Percentiles rank a stretch among this genome's conserved stretches.
These are phyloP conservation scores for Silybum marianum DNA, from an alignment of 129 eudicot genomes.

Conservation along the genomic window DNA sequence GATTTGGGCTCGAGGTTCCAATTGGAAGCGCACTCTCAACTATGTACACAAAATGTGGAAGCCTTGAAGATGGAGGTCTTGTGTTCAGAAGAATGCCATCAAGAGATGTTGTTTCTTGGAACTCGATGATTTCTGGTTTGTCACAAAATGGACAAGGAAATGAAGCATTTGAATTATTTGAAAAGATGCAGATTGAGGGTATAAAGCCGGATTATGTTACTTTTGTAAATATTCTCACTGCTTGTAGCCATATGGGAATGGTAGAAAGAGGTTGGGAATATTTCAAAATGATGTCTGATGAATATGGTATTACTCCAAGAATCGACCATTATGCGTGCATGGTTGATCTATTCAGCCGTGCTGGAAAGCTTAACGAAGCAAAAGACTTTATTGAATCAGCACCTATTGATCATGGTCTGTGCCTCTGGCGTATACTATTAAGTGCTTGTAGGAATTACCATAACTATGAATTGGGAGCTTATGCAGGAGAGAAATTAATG, in stretches of 20 bases:
- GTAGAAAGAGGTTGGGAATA: conserved; percentile 54
- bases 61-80: conserved; percentile 43
- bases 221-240: conserved; percentile 58
- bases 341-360: conserved; percentile 82
- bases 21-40: conserved; percentile 85
- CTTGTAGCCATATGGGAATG: conserved; percentile 80
- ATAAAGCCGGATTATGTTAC: conserved; percentile 63
- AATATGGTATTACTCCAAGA: conserved; percentile 48
- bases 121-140: conserved; percentile 73
- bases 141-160: conserved; percentile 63
- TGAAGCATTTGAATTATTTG: conserved; percentile 62
- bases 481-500: conserved; percentile 74
- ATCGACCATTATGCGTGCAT: conserved; percentile 72
- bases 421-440: conserved; percentile 67
- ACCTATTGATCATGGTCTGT: conserved; percentile 50
- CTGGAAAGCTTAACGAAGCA: conserved; percentile 63
- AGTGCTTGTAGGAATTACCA: conserved; percentile 68
- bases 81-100: conserved; percentile 55
- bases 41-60: conserved; percentile 80
- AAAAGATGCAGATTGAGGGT: conserved; percentile 56
- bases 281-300: conserved; percentile 51
- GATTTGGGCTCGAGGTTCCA: conserved; percentile 72
- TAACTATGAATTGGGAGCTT: conserved; percentile 67
- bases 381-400: conserved; percentile 66
- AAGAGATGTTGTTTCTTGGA: conserved; percentile 71